Base-by-base conservation (phyloP, 768 basidiomycete species). In the Pisolithus orientalis region DNA sequence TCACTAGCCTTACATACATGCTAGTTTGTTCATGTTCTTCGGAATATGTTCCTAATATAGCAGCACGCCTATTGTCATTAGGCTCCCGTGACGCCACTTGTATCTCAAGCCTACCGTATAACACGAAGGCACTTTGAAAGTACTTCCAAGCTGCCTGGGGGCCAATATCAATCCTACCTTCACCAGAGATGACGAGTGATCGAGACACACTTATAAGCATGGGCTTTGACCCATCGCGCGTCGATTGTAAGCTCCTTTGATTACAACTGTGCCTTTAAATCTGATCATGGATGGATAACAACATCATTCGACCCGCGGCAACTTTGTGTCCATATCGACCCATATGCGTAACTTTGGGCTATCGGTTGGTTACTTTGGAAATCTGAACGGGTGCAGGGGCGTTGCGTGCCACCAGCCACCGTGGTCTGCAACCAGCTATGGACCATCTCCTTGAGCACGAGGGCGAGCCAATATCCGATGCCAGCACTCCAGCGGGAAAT, bases 341-440 rank as follows among this genome's bases (percentile, higher is more conserved):
- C 5, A 9, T 3, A 32, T 32, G 31, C 31, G 31, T 32, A 11
- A 32, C 9, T 10, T 9, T 10, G 31, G 31, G 10, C 31, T 8
- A 9, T 32, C 31, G 31, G 31, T 13, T 13, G 34, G 11, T 34
- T 34, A 5, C 17, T 1, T 29, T 16, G 29, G 6, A 13, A 28
- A 14, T 21, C 39, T 28, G 32, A 44, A 44, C 44, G 25, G 21
- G 31, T n/a, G 44, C 34, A 95, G 93, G 93, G 94, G 94, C 94
- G 4, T 68, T 95, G 53, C 85, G 85, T 59, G 89, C 90, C 5
- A 96, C 93, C 8, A 79, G 75, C 34, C 83, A 83, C 59, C 80
- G 87, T 28, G 95, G 94, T 3, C 74, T 98, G 0, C 94, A 96
- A 65, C 87, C 86, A 6, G 89, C 88, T 21, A 89, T 94, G 87